Evolutionary conservation across 2,329 filamentous ascomycete species (phyloP).

Genomic region (Furcasterigmium furcatum): DNA sequence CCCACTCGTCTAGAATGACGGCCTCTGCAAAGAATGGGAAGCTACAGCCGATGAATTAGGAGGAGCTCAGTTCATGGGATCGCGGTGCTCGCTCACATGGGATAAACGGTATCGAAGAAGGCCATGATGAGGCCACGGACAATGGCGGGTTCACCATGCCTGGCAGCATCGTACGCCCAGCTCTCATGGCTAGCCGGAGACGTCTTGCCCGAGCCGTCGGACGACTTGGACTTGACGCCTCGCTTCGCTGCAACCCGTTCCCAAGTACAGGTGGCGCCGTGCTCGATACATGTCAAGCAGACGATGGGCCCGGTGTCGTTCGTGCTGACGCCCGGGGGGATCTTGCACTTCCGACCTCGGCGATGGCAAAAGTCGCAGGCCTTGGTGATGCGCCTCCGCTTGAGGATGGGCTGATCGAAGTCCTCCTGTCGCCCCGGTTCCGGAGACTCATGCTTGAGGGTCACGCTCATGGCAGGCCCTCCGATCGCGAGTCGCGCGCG

Average conservation of each 20-base stretch:
- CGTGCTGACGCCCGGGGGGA: slow-evolving; percentile 3
- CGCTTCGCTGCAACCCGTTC: slow-evolving; percentile 11
- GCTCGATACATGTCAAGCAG: slow-evolving; percentile 13
- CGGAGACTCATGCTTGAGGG: slow-evolving; percentile 1
- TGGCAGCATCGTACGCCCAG: slow-evolving; percentile 11
- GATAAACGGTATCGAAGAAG: slow-evolving; percentile 14
- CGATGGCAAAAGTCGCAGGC: slow-evolving; percentile 14
- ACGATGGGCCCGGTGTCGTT: slow-evolving; percentile 1
- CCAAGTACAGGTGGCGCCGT: slow-evolving; percentile 13
- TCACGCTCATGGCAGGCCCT: neutral
- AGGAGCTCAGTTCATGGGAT: neutral
- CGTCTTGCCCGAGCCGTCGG: neutral
- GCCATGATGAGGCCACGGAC: slow-evolving; percentile 9
- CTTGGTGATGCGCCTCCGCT: slow-evolving; percentile 13
- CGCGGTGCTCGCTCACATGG: slow-evolving; percentile 6
- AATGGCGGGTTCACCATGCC: slow-evolving; percentile 9
- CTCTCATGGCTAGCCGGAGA: neutral
- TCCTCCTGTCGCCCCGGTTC: neutral
- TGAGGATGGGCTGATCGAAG: slow-evolving; percentile 4
- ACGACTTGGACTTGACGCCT: slow-evolving; percentile 13
- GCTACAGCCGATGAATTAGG: no score
- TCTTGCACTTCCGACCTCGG: slow-evolving; percentile 14
- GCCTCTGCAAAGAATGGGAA: slow-evolving; percentile 48
- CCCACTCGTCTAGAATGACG: slow-evolving; percentile 38
- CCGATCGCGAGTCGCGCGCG: neutral